Percentiles rank a stretch among this genome's conserved stretches.
phyloP scores from a whole-genome alignment of 148 eudicot genomes.

The Silene latifolia region DNA sequence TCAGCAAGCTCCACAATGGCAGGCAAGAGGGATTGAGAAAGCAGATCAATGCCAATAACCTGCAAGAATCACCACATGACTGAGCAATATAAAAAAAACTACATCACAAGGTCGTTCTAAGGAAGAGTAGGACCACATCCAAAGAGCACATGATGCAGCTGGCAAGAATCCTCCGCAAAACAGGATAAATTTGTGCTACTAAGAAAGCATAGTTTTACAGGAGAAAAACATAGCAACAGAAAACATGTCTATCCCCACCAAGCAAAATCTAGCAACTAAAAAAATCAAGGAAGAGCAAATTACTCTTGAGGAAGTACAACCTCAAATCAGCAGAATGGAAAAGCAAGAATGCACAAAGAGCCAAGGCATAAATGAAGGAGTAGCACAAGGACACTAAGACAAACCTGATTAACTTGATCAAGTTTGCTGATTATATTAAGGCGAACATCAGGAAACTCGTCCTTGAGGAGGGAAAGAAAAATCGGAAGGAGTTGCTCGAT shows the following conservation, averaged over 20 bases:
- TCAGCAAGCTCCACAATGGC: conserved; percentile 99
- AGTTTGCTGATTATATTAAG: conserved; percentile 97
- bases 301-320: neutral
- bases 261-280: too few relatives aligned
- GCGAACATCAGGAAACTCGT: conserved; percentile 99
- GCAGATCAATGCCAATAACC: conserved; percentile 96
- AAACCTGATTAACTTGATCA: conserved; percentile 98
- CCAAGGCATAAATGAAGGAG: conserved; percentile 5
- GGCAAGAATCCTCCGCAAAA: neutral
- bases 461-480: conserved; percentile 91
- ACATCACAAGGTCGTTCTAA: neutral
- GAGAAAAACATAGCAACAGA: too few relatives aligned
- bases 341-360: neutral
- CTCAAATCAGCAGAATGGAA: neutral
- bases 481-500: conserved; percentile 98
- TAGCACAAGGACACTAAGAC: conserved; percentile 8
- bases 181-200: too few relatives aligned
- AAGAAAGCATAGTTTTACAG: too few relatives aligned
- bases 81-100: conserved; percentile 5
- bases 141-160: neutral
- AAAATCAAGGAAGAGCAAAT: too few relatives aligned
- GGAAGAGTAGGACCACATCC: neutral
- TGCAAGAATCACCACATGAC: conserved; percentile 30
- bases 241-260: too few relatives aligned
- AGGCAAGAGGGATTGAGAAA: conserved; percentile 90